These are phyloP conservation scores for Cryptococcus sp. DNA, from an alignment of 1,284 basidiomycete genomes.

Conservation along the genomic window DNA sequence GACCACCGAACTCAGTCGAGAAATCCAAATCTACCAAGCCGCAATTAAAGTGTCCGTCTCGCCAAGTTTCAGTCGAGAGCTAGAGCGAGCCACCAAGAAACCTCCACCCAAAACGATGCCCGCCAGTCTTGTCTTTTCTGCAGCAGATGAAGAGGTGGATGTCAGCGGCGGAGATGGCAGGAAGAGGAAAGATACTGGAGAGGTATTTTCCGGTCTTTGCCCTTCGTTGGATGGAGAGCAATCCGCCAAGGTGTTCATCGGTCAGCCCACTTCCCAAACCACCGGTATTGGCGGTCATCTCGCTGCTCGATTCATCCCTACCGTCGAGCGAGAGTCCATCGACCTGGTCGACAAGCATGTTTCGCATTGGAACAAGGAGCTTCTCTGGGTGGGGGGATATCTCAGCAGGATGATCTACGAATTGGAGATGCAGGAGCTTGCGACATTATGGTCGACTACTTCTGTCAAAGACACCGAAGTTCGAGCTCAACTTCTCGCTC, in stretches of 20 bases:
- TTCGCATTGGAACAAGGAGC: slow-evolving; percentile 76
- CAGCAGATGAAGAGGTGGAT: slow-evolving; percentile 66
- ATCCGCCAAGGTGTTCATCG: slow-evolving; percentile 36
- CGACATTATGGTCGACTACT: slow-evolving; percentile 41
- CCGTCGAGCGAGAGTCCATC: slow-evolving; percentile 92
- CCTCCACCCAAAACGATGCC: slow-evolving; percentile 72
- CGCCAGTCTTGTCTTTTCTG: slow-evolving; percentile 85
- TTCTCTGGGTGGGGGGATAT: slow-evolving; percentile 71
- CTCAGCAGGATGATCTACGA: slow-evolving; percentile 82
- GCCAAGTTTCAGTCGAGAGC: slow-evolving; percentile 66
- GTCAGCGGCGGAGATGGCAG: slow-evolving; percentile 63
- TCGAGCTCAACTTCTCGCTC: slow-evolving; percentile 57
- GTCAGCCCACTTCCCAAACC: slow-evolving; percentile 66
- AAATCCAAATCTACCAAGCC: slow-evolving; percentile 76
- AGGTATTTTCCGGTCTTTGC: slow-evolving; percentile 78
- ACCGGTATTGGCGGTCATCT: slow-evolving; percentile 90
- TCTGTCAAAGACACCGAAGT: slow-evolving; percentile 48
- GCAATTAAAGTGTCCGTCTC: slow-evolving; percentile 70
- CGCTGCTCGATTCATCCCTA: slow-evolving; percentile 89
- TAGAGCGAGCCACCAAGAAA: slow-evolving; percentile 93
- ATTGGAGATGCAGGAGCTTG: slow-evolving; percentile 59
- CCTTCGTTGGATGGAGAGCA: slow-evolving; percentile 66
- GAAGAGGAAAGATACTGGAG: slow-evolving; percentile 54
- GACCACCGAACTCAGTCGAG: slow-evolving; percentile 60
- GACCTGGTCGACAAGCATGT: slow-evolving; percentile 74